A percentile compares a stretch with the other conserved stretches of the same genome.
Conservation (phyloP, 805 yeast genomes). For the Spathaspora passalidarum region DNA sequence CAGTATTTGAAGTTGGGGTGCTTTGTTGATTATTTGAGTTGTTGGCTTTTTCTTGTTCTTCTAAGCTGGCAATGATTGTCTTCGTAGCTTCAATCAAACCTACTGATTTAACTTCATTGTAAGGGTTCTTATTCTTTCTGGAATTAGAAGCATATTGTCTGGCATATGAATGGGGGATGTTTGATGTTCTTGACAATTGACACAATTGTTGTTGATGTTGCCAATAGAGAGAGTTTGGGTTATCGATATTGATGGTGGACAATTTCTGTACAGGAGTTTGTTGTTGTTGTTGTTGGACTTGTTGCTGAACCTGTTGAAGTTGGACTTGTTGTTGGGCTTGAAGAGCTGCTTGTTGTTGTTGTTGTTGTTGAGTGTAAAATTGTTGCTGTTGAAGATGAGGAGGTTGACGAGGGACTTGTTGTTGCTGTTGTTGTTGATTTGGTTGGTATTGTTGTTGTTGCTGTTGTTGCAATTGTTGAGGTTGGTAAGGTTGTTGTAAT, state of each 20-base stretch:
- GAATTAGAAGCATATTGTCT: slow-evolving; percentile 74
- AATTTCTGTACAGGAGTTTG: slow-evolving; percentile 21
- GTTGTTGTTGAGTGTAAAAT: slow-evolving; percentile 21
- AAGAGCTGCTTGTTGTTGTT: slow-evolving; percentile 19
- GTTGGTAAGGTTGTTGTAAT: slow-evolving; percentile 19
- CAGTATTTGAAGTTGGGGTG: slow-evolving; percentile 35
- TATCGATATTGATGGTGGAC: slow-evolving; percentile 23
- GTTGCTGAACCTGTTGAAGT: slow-evolving; percentile 8
- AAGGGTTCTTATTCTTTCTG: slow-evolving; percentile 42
- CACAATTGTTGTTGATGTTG: slow-evolving; percentile 75
- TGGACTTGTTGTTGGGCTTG: slow-evolving; percentile 16
- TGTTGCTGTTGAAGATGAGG: slow-evolving; percentile 27
- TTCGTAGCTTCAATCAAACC: slow-evolving; percentile 43
- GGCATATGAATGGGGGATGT: slow-evolving; percentile 77
- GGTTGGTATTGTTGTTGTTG: slow-evolving; percentile 20
- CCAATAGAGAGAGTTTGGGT: slow-evolving; percentile 56
- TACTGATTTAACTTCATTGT: slow-evolving; percentile 34
- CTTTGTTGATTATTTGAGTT: slow-evolving; percentile 14
- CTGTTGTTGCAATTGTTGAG: slow-evolving; percentile 9
- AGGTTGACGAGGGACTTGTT: slow-evolving; percentile 20
- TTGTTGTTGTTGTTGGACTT: slow-evolving; percentile 15
- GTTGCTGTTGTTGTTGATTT: slow-evolving; percentile 14
- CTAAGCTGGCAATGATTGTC: slow-evolving; percentile 30
- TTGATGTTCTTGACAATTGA: slow-evolving; percentile 62
- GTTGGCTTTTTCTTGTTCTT: slow-evolving; percentile 43